phyloP scores from a whole-genome alignment of 2,329 filamentous ascomycete species.

The Botrytis pseudocinerea region DNA sequence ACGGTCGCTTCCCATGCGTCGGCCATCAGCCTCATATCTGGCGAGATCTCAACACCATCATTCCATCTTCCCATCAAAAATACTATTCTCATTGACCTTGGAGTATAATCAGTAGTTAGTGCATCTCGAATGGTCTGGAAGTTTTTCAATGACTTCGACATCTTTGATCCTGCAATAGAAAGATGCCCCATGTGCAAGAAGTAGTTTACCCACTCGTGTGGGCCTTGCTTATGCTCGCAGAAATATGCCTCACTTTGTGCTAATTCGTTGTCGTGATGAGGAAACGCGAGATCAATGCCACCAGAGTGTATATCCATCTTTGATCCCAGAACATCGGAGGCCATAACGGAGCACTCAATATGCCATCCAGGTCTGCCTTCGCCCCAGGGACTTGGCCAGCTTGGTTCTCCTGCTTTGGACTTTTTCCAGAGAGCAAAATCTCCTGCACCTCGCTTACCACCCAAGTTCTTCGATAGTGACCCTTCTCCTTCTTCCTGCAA shows the following conservation, averaged over 20 bases:
- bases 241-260: slow-evolving; percentile 88
- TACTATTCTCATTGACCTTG: slow-evolving; percentile 77
- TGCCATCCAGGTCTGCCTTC: slow-evolving; percentile 91
- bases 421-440: slow-evolving; percentile 96
- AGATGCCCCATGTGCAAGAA: slow-evolving; percentile 95
- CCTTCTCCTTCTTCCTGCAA: slow-evolving; percentile 89
- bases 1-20: slow-evolving; percentile 66
- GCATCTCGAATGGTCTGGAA: slow-evolving; percentile 92
- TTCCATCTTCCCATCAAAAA: slow-evolving; percentile 90
- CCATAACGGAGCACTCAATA: slow-evolving; percentile 97
- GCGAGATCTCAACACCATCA: slow-evolving; percentile 86
- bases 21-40: slow-evolving; percentile 73
- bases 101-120: slow-evolving; percentile 67
- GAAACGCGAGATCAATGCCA: slow-evolving; percentile 87
- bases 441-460: slow-evolving; percentile 67
- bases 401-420: slow-evolving; percentile 87
- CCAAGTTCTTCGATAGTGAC: slow-evolving; percentile 54
- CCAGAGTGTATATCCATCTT: slow-evolving; percentile 84
- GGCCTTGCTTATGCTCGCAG: slow-evolving; percentile 21
- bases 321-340: slow-evolving; percentile 79
- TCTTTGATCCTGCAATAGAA: slow-evolving; percentile 86
- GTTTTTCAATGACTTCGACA: slow-evolving; percentile 95
- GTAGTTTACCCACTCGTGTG: slow-evolving; percentile 49
- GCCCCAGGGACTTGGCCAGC: slow-evolving; percentile 87
- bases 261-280: slow-evolving; percentile 90